Conservation (phyloP, 768 basidiomycete genomes). For the Tulasnella sp. region DNA sequence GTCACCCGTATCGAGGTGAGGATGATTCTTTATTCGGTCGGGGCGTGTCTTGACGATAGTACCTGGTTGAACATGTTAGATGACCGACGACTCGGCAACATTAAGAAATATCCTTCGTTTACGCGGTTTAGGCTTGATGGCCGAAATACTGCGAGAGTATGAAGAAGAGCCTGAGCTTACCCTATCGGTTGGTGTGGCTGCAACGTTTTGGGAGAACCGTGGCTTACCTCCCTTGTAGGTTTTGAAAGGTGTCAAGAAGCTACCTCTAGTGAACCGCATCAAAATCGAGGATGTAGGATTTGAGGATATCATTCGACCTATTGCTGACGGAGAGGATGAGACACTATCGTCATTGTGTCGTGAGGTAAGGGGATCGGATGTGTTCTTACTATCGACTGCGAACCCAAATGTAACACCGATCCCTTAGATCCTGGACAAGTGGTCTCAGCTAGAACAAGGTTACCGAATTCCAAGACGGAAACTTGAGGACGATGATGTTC, state of each 20-base stretch:
- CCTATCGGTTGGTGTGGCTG: constrained; percentile 41
- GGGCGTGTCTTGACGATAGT: background rate
- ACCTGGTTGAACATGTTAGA: constrained; percentile 32
- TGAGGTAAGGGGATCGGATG: constrained; percentile 34
- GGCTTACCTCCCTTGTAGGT: constrained; percentile 20
- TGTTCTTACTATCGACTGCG: background rate
- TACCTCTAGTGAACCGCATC: constrained; percentile 79
- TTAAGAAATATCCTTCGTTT: constrained; percentile 79
- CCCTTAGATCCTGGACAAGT: constrained; percentile 62
- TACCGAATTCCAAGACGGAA: constrained; percentile 80
- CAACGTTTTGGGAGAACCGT: background rate
- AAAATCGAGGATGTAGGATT: constrained; percentile 83
- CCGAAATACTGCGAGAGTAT: constrained; percentile 72
- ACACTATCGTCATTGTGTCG: constrained; percentile 46
- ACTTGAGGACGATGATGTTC: constrained; percentile 17
- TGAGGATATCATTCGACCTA: constrained; percentile 46
- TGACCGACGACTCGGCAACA: constrained; percentile 71
- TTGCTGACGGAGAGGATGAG: constrained; percentile 45
- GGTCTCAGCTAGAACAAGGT: constrained; percentile 63
- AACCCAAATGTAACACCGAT: background rate
- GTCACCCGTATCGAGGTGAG: constrained; percentile 73
- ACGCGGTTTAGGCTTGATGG: constrained; percentile 89
- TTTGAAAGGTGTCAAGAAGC: constrained; percentile 31
- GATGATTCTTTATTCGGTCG: background rate
- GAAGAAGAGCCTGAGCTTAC: constrained; percentile 56